phyloP scores from a whole-genome alignment of 139 green algal species.

The Coccomyxa sp. region DNA sequence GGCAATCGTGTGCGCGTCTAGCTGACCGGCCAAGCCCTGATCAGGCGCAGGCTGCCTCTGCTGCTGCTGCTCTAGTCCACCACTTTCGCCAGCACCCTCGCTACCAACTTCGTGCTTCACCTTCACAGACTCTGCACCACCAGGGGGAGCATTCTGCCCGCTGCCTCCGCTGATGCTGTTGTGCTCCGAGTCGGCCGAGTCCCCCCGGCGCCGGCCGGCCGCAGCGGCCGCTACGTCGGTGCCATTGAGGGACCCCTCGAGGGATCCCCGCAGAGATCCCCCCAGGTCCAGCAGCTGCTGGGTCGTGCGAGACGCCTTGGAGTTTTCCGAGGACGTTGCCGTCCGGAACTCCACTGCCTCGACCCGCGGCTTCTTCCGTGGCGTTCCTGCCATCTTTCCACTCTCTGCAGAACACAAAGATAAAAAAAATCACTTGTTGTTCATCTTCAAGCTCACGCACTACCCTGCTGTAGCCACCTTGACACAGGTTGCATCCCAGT shows the following conservation, averaged over 20 bases:
- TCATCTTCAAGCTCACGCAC: too few relatives aligned
- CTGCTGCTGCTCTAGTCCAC: background rate
- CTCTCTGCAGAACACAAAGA: background rate
- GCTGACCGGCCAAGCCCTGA: too few relatives aligned
- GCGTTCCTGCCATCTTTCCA: background rate
- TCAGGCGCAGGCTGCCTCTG: background rate
- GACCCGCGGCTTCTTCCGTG: background rate
- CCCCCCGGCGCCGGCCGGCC: too few relatives aligned
- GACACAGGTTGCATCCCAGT: too few relatives aligned
- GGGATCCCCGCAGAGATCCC: background rate
- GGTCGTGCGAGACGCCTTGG: conserved; percentile 1
- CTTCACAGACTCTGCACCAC: background rate
- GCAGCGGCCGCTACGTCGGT: background rate
- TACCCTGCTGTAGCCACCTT: too few relatives aligned
- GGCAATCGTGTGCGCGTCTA: too few relatives aligned
- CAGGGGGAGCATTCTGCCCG: background rate
- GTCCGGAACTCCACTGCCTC: background rate
- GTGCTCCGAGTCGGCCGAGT: too few relatives aligned
- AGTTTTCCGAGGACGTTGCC: conserved; percentile 1
- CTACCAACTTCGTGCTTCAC: background rate
- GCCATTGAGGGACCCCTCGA: background rate
- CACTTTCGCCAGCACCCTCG: background rate
- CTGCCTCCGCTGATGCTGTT: too few relatives aligned
- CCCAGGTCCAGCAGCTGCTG: background rate
- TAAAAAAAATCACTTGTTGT: background rate